phyloP scores from a whole-genome alignment of 305 asterid genomes.

The Fraxinus greggii region DNA sequence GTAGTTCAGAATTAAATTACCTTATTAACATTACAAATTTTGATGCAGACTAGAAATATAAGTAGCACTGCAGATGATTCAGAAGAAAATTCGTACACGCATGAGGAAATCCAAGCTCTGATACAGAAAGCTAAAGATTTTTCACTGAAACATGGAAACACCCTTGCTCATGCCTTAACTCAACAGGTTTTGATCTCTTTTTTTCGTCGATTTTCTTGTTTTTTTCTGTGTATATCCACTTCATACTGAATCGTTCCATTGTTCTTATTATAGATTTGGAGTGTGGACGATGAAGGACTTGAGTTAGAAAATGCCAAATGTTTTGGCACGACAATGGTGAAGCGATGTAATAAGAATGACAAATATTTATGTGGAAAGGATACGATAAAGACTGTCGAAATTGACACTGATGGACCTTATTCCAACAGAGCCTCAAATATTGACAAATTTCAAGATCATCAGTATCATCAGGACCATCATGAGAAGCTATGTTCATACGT shows the following conservation, averaged over 20 bases:
- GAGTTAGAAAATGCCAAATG: conserved; percentile 13
- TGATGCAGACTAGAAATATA: conserved; percentile 39
- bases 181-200: conserved; percentile 45
- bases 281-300: conserved; percentile 29
- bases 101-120: conserved; percentile 39
- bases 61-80: conserved; percentile 18
- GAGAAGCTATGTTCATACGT: conserved; percentile 17
- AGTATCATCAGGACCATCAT: conserved; percentile 23
- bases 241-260: neutral
- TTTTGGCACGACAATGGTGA: conserved; percentile 13
- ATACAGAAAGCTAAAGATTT: conserved; percentile 45
- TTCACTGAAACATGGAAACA: conserved; percentile 45
- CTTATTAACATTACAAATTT: neutral
- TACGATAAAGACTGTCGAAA: conserved; percentile 42
- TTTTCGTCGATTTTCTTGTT: neutral
- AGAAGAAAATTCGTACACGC: conserved; percentile 24
- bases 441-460: conserved; percentile 20
- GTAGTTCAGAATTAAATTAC: neutral
- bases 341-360: conserved; percentile 28
- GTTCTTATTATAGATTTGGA: conserved; percentile 38
- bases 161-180: conserved; percentile 62
- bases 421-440: conserved; percentile 23
- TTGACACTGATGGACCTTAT: conserved; percentile 44
- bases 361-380: conserved; percentile 42
- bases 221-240: neutral